Base-by-base conservation (phyloP, 2,329 filamentous ascomycete species). In the Beauveria sp. region DNA sequence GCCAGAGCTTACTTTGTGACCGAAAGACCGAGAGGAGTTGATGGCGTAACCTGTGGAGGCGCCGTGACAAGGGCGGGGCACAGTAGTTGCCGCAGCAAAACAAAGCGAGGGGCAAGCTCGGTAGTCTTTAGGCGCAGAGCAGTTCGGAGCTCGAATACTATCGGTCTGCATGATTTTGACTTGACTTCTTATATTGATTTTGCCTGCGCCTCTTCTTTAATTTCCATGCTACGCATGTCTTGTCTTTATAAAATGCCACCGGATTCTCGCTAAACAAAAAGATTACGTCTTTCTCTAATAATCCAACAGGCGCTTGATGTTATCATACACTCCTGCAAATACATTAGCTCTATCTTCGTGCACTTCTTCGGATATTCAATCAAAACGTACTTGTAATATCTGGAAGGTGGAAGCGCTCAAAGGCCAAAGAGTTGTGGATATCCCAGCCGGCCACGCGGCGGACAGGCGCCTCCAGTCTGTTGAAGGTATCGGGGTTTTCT, bases 371-470 rank as follows among this genome's bases (percentile, higher is more conserved):
- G 16, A 3, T 3, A 18, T 20, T 5, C 3, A 3, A 20, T 9
- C 12, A n/a, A 42, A 40, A 45, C 91, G 86, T 78, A 96, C 92
- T 86, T 16, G 90, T 85, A 68, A 96, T 88, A 75, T 96, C 93
- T 0, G 93, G 93, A 60, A 96, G 79, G 70, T 92, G 87, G 65
- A 91, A 90, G 70, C 81, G 85, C 74, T 97, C 93, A 74, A 85
- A 97, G 42, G 88, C 73, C 69, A 97, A 74, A 0, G 91, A 89
- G 38, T 86, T 87, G 72, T 93, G 93, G 58, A 90, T 92, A 70
- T 88, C 91, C 90, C 90, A 96, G n/a, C 93, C 92, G 3, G 90
- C 90, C 5, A 97, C 87, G 55, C 93, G 83, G 66, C 87, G 84
- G 8, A 97, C 90, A 0, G 93, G 93, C 5, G 93, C 92, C 70